A percentile compares a stretch with the other conserved stretches of the same genome.
These are phyloP conservation scores for Sphenostylis stenocarpa DNA, from an alignment of 306 rosid genomes.

Conservation along the genomic window DNA sequence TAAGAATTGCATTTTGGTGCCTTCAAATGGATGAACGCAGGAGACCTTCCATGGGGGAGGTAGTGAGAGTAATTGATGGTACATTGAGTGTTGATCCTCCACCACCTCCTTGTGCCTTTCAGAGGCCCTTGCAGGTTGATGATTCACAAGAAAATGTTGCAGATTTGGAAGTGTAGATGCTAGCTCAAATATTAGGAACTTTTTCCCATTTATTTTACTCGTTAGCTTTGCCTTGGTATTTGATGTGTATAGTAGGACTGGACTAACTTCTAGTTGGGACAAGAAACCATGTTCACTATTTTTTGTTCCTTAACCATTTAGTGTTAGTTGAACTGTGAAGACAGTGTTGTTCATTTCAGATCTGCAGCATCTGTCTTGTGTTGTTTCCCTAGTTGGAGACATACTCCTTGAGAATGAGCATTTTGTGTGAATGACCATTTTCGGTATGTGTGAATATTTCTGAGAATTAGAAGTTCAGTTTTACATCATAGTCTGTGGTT, in stretches of 20 bases:
- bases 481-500: not conserved
- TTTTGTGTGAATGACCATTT: not conserved
- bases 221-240: constrained; percentile 5
- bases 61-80: constrained; percentile 69
- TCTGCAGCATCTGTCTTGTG: not conserved
- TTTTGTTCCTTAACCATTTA: not conserved
- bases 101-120: constrained; percentile 52
- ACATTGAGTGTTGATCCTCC: constrained; percentile 63
- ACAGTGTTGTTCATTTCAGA: not conserved
- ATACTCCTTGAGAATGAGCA: not conserved
- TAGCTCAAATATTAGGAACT: constrained; percentile 18
- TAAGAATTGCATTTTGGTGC: constrained; percentile 78
- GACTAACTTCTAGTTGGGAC: constrained; percentile 58
- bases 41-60: constrained; percentile 74
- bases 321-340: constrained; percentile 17
- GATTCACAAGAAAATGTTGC: constrained; percentile 37
- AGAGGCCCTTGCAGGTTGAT: constrained; percentile 21
- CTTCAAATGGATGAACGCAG: constrained; percentile 54
- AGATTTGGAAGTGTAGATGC: constrained; percentile 10
- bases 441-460: not conserved
- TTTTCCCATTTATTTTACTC: not conserved
- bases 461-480: not conserved
- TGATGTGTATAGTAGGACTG: constrained; percentile 53
- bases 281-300: not conserved
- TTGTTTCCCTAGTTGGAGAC: not conserved